A percentile compares a stretch with the other conserved stretches of the same genome.
Evolutionary conservation across 768 basidiomycete species (phyloP).

Genomic region (Strobilomyces dryophilus): DNA sequence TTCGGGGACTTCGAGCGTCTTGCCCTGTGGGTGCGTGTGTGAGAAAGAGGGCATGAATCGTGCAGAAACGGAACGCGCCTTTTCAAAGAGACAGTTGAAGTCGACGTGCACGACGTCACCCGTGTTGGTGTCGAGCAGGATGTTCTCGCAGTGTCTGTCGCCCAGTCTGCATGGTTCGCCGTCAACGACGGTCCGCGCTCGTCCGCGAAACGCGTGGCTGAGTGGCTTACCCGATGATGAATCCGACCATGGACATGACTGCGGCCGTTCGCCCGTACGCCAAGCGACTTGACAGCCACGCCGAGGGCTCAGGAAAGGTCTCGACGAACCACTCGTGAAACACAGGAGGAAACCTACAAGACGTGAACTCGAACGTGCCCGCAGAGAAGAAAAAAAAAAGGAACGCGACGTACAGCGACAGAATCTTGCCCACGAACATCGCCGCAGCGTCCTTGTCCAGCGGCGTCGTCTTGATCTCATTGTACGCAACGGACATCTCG

Average conservation of each 20-base stretch:
- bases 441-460: constrained; percentile 48
- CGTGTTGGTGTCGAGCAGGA: constrained; percentile 80
- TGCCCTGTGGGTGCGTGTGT: constrained; percentile 45
- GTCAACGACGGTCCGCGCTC: background rate
- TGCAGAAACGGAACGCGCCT: constrained; percentile 40
- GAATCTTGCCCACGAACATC: constrained; percentile 49
- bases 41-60: background rate
- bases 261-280: constrained; percentile 86
- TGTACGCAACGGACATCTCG: constrained; percentile 46
- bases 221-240: constrained; percentile 74
- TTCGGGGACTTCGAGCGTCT: constrained; percentile 82
- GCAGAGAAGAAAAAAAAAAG: background rate
- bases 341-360: constrained; percentile 67
- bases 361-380: background rate
- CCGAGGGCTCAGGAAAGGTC: constrained; percentile 93
- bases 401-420: constrained; percentile 46
- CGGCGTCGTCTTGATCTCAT: constrained; percentile 46
- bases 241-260: constrained; percentile 99
- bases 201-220: background rate
- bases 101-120: constrained; percentile 96
- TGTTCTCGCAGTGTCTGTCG: constrained; percentile 95
- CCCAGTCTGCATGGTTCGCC: constrained; percentile 61
- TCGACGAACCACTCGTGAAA: constrained; percentile 98
- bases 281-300: constrained; percentile 88
- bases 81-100: constrained; percentile 97